A percentile compares a stretch with the other conserved stretches of the same genome.
phyloP scores from a whole-genome alignment of 2,329 filamentous ascomycete species.

The Xylariaceae sp. region DNA sequence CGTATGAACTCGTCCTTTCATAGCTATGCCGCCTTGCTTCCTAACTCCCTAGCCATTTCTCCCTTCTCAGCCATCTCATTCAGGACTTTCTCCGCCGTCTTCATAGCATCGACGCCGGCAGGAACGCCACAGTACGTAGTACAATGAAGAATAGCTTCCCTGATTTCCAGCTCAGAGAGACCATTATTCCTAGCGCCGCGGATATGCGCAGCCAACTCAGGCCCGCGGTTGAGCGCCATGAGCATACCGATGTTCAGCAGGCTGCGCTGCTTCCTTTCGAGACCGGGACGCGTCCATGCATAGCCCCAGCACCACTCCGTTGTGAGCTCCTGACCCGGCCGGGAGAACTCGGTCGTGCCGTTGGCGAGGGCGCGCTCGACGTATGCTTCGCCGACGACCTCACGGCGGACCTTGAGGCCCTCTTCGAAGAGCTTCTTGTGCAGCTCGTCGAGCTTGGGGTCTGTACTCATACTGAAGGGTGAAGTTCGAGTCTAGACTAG shows the following conservation, averaged over 20 bases:
- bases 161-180: slow-evolving; percentile 65
- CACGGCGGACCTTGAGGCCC: slow-evolving; percentile 65
- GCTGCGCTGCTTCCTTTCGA: slow-evolving; percentile 65
- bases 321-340: slow-evolving; percentile 66
- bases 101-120: slow-evolving; percentile 51
- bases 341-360: slow-evolving; percentile 63
- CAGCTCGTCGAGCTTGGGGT: slow-evolving; percentile 40
- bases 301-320: slow-evolving; percentile 71
- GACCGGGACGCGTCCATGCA: slow-evolving; percentile 68
- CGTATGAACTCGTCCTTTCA: too few relatives aligned
- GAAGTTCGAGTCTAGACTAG: neutral
- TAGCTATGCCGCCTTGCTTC: slow-evolving; percentile 30
- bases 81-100: slow-evolving; percentile 42
- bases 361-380: slow-evolving; percentile 64
- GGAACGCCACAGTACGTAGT: slow-evolving; percentile 53
- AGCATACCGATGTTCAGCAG: slow-evolving; percentile 70
- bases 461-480: slow-evolving; percentile 28
- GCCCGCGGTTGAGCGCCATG: slow-evolving; percentile 61
- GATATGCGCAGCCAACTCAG: slow-evolving; percentile 68
- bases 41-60: slow-evolving; percentile 39
- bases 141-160: slow-evolving; percentile 61
- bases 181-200: slow-evolving; percentile 69
- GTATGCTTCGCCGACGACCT: slow-evolving; percentile 67
- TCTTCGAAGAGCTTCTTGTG: slow-evolving; percentile 66
- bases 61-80: slow-evolving; percentile 43